Base-by-base conservation (phyloP, 208 protist species). In the Crithidia fasciculata region DNA sequence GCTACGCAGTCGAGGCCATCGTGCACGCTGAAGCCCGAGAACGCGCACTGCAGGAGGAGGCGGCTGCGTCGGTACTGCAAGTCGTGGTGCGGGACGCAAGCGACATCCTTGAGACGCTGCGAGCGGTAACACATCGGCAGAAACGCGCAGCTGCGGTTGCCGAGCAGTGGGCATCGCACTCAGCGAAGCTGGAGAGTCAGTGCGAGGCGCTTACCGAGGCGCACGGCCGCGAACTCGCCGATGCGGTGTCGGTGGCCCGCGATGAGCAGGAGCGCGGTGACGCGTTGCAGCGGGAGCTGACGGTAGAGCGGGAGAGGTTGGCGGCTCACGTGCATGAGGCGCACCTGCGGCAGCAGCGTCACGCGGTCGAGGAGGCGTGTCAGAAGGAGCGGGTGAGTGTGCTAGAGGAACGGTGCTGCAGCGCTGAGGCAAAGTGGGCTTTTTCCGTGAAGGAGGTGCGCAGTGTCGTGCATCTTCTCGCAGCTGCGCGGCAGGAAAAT, bases 21-120 rank as follows among this genome's bases (percentile, higher is more conserved):
- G 16, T 81, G 44, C 64, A 75, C 15, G 68, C 56, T 5, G 87
- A 92, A 54, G 40, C 66, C 36, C 55, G 65, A 5, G 76, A 64
- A 43, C 81, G 85, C 16, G n/a, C n/a, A 5, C 54, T 68, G 10
- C 44, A 85, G 28, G 66, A 66, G 19, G 61, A 79, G 9, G 68
- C 76, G 12, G 79, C 71, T 37, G 13, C 5, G 3, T 41, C 18
- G 7, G 44, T 69, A 9, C 55, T 63, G 49, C 50, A 49, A 7
- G 12, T 28, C 40, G 37, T 78, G 43, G 8, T 43, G 10, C 13
- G 16, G 2, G 43, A 47, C 10, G 59, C 67, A 6, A 18, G 5
- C 13, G 77, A 74, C 7, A 39, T 63, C 44, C 10, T 13, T 5
- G 58, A 19, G 44, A 9, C 68, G 2, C 4, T n/a, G 10, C 45